Evolutionary conservation across 768 basidiomycete genomes (phyloP).

Genomic region (Leccinellum rugosiceps): DNA sequence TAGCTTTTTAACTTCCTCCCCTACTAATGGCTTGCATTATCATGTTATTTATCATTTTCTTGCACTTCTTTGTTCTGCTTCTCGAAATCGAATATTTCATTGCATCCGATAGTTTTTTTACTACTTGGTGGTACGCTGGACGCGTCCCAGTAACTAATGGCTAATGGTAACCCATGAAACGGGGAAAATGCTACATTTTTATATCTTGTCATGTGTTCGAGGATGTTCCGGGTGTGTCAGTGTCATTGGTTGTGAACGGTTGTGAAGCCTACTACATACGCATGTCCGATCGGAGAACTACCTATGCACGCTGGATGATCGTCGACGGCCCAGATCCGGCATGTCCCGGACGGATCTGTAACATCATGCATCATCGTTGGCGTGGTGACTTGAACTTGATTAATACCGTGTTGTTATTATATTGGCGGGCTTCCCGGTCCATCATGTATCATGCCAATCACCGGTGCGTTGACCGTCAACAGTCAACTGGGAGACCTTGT

Average conservation of each 20-base stretch:
- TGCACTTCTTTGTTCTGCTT: neutral
- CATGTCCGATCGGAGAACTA: neutral
- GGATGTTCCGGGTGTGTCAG: neutral
- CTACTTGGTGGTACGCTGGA: neutral
- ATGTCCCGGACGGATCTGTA: neutral
- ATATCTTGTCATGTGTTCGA: neutral
- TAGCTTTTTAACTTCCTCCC: neutral
- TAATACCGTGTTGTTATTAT: neutral
- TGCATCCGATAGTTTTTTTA: neutral
- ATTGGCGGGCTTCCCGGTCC: neutral
- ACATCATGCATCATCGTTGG: neutral
- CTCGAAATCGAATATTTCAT: neutral
- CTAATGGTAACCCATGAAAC: constrained; percentile 3
- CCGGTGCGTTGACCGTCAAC: neutral
- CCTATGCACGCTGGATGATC: no score
- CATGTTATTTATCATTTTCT: constrained; percentile 5
- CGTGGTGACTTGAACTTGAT: neutral
- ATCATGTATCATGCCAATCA: neutral
- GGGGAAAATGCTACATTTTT: neutral
- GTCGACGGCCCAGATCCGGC: neutral
- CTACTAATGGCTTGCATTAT: constrained; percentile 9
- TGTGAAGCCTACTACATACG: neutral
- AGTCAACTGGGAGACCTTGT: neutral
- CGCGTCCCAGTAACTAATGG: neutral
- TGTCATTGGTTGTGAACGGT: neutral